phyloP scores from a whole-genome alignment of 2,329 filamentous ascomycete species.

The Fusarium tricinctum region DNA sequence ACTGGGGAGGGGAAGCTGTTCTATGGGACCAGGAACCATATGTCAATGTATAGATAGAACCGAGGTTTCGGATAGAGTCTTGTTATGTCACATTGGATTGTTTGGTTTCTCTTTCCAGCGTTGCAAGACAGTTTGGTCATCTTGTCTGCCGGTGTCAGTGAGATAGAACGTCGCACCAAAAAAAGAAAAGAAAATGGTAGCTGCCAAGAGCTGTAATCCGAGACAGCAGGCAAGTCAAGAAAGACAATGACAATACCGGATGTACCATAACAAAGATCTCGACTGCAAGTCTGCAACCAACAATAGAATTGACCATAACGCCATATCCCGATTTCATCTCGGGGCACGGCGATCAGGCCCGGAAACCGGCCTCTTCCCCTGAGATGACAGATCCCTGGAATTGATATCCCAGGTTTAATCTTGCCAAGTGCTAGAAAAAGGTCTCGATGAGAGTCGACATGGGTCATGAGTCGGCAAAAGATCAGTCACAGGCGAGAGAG shows the following conservation, averaged over 20 bases:
- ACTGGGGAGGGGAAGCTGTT: not conserved
- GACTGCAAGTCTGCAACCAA: conserved; percentile 24
- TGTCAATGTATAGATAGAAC: conserved; percentile 8
- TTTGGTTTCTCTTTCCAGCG: conserved; percentile 13
- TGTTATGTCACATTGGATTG: conserved; percentile 10
- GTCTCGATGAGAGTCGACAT: conserved; percentile 23
- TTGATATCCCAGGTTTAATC: conserved; percentile 32
- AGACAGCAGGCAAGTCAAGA: no score
- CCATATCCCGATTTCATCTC: conserved; percentile 31
- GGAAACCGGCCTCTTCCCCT: conserved; percentile 28
- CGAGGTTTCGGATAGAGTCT: conserved; percentile 16
- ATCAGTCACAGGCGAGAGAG: conserved; percentile 15
- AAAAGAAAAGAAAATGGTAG: not conserved
- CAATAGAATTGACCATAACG: conserved; percentile 23
- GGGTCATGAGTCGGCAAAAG: conserved; percentile 35
- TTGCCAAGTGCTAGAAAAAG: conserved; percentile 19
- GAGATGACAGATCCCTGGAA: conserved; percentile 23
- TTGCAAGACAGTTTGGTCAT: conserved; percentile 5
- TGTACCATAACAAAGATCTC: conserved; percentile 14
- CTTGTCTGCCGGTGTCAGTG: not conserved
- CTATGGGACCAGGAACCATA: not conserved
- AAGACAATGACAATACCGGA: conserved; percentile 17
- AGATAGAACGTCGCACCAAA: conserved; percentile 24
- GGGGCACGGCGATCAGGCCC: conserved; percentile 34
- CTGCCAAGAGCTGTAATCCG: conserved; percentile 30